These are phyloP conservation scores for Friedmanniomyces simplex DNA, from an alignment of 495 filamentous ascomycete species.

Conservation along the genomic window DNA sequence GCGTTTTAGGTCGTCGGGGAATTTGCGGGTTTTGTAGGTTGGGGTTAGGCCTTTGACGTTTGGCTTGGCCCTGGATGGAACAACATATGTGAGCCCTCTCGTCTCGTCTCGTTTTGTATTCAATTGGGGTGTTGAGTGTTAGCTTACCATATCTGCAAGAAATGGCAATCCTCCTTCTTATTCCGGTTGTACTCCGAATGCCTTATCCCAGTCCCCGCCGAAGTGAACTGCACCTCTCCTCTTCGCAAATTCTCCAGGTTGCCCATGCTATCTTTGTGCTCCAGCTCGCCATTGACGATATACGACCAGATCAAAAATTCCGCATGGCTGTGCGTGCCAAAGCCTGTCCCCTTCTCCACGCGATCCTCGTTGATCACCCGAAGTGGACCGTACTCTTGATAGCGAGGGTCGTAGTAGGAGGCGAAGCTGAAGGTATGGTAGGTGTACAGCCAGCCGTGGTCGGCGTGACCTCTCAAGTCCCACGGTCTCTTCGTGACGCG, in stretches of 20 bases:
- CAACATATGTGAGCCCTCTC: neutral
- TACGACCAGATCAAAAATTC: slow-evolving; percentile 81
- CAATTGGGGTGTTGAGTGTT: neutral
- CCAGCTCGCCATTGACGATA: slow-evolving; percentile 66
- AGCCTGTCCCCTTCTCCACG: slow-evolving; percentile 55
- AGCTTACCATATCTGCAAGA: slow-evolving; percentile 61
- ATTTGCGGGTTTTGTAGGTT: slow-evolving; percentile 58
- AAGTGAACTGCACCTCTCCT: slow-evolving; percentile 77
- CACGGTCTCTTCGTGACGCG: slow-evolving; percentile 33
- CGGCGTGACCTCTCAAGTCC: slow-evolving; percentile 54
- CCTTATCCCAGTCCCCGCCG: slow-evolving; percentile 64
- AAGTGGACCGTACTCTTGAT: slow-evolving; percentile 55
- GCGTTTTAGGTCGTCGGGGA: slow-evolving; percentile 56
- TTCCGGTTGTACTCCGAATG: slow-evolving; percentile 70
- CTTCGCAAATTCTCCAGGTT: slow-evolving; percentile 62
- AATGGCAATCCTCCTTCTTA: slow-evolving; percentile 54
- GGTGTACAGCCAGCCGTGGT: slow-evolving; percentile 76
- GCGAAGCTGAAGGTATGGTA: slow-evolving; percentile 80
- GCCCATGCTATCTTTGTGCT: slow-evolving; percentile 69
- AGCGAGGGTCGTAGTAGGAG: slow-evolving; percentile 55
- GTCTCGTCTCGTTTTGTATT: no score
- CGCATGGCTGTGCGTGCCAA: slow-evolving; percentile 70
- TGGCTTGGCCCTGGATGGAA: slow-evolving; percentile 43
- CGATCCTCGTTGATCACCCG: slow-evolving; percentile 79
- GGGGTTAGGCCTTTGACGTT: slow-evolving; percentile 58